These are phyloP conservation scores for Pleurozium schreberi DNA, from an alignment of 225 moss, liverwort and hornwort genomes.

Conservation along the genomic window DNA sequence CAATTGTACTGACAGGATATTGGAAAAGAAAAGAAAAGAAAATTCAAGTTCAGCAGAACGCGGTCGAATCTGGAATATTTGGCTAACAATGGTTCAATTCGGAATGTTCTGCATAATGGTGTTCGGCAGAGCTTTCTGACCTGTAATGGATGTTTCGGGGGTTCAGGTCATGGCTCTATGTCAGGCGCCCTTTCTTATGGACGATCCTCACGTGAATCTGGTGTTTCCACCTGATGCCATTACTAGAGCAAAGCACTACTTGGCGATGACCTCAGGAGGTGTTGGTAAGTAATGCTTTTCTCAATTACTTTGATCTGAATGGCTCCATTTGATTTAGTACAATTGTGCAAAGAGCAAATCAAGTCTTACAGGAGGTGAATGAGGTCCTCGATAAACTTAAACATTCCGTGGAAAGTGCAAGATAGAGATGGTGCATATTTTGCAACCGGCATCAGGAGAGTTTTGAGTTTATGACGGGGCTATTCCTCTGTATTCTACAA, in stretches of 20 bases:
- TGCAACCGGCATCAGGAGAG: neutral
- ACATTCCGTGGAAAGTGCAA: neutral
- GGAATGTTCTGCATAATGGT: neutral
- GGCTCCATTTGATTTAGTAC: neutral
- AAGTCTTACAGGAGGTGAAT: neutral
- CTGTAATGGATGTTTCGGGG: neutral
- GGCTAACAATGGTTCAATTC: neutral
- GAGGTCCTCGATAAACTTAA: neutral
- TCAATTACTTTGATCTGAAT: neutral
- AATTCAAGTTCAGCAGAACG: neutral
- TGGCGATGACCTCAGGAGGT: constrained; percentile 75
- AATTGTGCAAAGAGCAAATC: neutral
- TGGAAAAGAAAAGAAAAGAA: neutral
- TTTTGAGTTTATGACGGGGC: neutral
- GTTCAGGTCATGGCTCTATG: constrained; percentile 85
- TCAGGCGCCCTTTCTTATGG: constrained; percentile 86
- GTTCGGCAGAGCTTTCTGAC: neutral
- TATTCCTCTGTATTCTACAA: neutral
- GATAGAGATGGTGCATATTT: neutral
- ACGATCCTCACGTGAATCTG: constrained; percentile 57
- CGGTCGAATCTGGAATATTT: neutral
- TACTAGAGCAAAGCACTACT: constrained; percentile 66
- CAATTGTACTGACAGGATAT: neutral
- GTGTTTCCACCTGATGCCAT: constrained; percentile 75
- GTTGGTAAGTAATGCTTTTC: constrained; percentile 36